Evolutionary conservation across 495 filamentous ascomycete species (phyloP).

Genomic region (Cenococcum geophilum): DNA sequence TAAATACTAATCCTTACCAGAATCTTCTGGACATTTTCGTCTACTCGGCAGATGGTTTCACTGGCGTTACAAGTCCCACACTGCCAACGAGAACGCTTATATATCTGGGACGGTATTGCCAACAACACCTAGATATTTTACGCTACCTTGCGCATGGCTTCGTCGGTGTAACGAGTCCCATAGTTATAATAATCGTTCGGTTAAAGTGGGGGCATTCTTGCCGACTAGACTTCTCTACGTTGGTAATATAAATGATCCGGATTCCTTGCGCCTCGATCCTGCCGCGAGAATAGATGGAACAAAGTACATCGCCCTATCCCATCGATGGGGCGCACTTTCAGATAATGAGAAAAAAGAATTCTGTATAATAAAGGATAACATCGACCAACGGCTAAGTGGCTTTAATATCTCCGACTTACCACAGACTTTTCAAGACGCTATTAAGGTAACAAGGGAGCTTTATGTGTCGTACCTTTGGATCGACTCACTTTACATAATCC

Average conservation of each 20-base stretch:
- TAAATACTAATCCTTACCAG: too few species aligned
- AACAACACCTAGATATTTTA: not conserved
- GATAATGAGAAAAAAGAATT: not conserved
- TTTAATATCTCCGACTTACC: too few species aligned
- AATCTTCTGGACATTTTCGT: too few species aligned
- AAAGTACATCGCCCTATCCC: conserved; percentile 9
- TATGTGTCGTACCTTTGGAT: too few species aligned
- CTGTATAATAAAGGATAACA: not conserved
- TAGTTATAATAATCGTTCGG: not conserved
- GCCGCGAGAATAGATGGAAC: not conserved
- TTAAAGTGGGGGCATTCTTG: not conserved
- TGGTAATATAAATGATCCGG: conserved; percentile 5
- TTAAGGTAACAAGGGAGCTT: too few species aligned
- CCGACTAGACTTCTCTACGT: conserved; percentile 16
- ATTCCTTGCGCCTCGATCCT: conserved; percentile 5
- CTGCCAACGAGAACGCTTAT: too few species aligned
- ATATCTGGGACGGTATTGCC: not conserved
- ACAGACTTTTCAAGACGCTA: too few species aligned
- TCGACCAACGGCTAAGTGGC: not conserved
- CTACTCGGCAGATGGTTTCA: too few species aligned
- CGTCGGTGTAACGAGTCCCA: conserved; percentile 6
- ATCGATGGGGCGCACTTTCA: not conserved
- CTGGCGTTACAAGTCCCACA: too few species aligned
- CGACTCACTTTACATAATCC: too few species aligned
- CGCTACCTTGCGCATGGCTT: conserved; percentile 18